A percentile compares a stretch with the other conserved stretches of the same genome.
phyloP scores from a whole-genome alignment of 257 asterid species.

The Solanum ossicruentum region DNA sequence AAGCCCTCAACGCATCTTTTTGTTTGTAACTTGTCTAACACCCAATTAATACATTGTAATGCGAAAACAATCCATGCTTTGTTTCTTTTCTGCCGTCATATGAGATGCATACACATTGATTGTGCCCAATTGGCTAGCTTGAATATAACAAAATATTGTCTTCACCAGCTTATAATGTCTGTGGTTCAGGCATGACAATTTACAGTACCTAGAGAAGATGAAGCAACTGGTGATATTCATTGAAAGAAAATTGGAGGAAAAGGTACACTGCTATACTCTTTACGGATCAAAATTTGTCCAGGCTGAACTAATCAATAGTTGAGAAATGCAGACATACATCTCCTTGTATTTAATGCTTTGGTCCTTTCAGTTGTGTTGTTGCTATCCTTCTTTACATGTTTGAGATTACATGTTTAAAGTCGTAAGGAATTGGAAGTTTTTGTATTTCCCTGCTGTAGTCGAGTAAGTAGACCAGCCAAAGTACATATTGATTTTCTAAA shows the following conservation, averaged over 20 bases:
- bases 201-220: constrained; percentile 89
- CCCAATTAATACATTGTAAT: neutral
- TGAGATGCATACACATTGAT: neutral
- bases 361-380: neutral
- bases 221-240: constrained; percentile 81
- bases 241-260: constrained; percentile 77
- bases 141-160: neutral
- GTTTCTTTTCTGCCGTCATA: neutral
- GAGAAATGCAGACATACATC: neutral
- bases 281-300: neutral
- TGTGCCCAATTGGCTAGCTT: neutral
- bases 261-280: constrained; percentile 28
- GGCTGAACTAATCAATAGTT: neutral
- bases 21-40: neutral
- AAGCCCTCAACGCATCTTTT: neutral
- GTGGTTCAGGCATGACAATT: constrained; percentile 82
- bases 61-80: neutral
- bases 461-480: neutral
- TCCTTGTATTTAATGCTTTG: neutral
- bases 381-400: neutral
- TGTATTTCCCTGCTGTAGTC: neutral
- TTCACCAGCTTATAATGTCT: neutral
- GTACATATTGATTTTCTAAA: neutral
- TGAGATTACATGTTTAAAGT: neutral
- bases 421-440: neutral